Percentiles rank a stretch among this genome's conserved stretches.
phyloP scores from a whole-genome alignment of 2,329 filamentous ascomycete species.

The Tolypocladium endophyticum region DNA sequence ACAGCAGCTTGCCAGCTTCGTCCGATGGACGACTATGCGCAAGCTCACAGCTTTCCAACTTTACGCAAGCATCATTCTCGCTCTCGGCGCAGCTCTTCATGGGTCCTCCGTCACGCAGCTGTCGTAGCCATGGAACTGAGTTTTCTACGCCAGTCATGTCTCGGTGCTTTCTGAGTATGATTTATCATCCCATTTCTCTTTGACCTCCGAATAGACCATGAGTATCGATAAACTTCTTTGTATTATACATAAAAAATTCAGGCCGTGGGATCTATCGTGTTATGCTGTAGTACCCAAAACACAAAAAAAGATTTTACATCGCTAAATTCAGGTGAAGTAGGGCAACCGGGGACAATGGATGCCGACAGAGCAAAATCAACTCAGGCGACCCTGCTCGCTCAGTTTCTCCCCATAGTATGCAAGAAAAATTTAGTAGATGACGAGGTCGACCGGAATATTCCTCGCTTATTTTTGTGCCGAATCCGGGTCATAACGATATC shows the following conservation, averaged over 20 bases:
- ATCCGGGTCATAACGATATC: slow-evolving; percentile 17
- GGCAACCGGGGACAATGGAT: not conserved
- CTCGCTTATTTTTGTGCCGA: not conserved
- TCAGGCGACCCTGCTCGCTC: not conserved
- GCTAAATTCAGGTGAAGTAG: not conserved
- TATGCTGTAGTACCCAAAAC: not conserved
- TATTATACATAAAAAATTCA: not conserved
- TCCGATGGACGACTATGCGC: too few species aligned
- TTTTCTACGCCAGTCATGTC: too few species aligned
- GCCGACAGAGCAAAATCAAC: not conserved
- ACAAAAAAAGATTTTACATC: too few species aligned
- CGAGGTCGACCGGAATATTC: not conserved
- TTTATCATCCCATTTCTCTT: too few species aligned
- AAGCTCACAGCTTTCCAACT: too few species aligned
- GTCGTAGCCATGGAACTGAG: too few species aligned
- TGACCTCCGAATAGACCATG: not conserved
- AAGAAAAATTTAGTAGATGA: not conserved
- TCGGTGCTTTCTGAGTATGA: too few species aligned
- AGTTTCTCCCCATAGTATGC: not conserved
- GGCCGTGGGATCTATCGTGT: not conserved
- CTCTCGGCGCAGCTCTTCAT: too few species aligned
- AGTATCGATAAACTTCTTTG: not conserved
- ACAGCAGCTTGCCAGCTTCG: too few species aligned
- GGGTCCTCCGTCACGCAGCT: too few species aligned
- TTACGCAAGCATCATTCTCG: too few species aligned